phyloP scores from a whole-genome alignment of 768 basidiomycete genomes.

The Galerina sulciceps region DNA sequence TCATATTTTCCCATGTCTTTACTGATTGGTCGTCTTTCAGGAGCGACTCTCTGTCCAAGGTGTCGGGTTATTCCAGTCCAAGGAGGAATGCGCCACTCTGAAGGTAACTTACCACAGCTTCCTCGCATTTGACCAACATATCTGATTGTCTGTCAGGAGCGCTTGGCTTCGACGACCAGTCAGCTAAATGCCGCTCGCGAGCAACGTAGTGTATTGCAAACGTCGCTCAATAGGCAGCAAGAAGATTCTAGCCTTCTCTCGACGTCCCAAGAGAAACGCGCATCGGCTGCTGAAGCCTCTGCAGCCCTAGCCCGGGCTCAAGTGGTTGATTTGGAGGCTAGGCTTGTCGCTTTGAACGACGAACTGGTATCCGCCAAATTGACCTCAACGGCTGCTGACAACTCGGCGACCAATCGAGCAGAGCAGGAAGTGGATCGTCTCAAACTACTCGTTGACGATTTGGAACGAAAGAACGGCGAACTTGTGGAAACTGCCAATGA shows the following conservation, averaged over 20 bases:
- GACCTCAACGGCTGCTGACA: constrained; percentile 4
- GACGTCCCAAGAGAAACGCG: constrained; percentile 30
- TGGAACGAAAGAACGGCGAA: constrained; percentile 27
- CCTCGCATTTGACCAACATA: neutral
- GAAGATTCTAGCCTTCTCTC: constrained; percentile 29
- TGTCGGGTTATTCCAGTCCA: constrained; percentile 20
- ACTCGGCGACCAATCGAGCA: neutral
- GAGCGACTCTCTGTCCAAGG: constrained; percentile 22
- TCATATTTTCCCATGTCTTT: neutral
- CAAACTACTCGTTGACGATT: constrained; percentile 13
- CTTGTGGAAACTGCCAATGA: constrained; percentile 28
- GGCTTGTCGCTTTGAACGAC: neutral
- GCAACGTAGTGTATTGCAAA: neutral
- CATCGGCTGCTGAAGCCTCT: constrained; percentile 29
- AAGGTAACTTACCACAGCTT: constrained; percentile 9
- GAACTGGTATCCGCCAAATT: constrained; percentile 21
- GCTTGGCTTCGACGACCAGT: too few relatives aligned
- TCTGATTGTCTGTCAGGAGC: too few relatives aligned
- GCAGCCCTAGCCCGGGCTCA: constrained; percentile 16
- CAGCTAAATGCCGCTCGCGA: neutral
- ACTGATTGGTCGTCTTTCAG: neutral
- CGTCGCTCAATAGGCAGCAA: constrained; percentile 16
- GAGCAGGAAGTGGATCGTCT: constrained; percentile 17
- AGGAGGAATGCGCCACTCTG: constrained; percentile 15
- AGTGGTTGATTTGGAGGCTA: constrained; percentile 1